Conservation (phyloP, 768 basidiomycete species). For the Megacollybia marginata region DNA sequence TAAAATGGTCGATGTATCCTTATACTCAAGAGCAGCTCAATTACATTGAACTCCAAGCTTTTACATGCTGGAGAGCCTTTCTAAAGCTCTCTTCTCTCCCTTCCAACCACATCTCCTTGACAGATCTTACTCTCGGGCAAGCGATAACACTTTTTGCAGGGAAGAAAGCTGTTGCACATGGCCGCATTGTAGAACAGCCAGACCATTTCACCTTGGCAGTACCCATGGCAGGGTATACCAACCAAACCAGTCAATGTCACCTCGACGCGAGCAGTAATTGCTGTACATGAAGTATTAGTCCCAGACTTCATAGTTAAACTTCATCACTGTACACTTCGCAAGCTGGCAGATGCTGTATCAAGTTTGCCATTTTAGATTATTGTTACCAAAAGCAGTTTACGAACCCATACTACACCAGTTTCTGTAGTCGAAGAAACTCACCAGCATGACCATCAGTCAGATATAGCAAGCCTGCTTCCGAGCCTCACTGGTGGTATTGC, state of each 20-base stretch:
- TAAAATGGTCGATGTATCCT: too few species aligned
- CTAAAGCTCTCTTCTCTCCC: not conserved
- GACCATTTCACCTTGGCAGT: not conserved
- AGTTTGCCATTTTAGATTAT: too few species aligned
- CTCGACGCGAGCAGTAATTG: conserved; percentile 5
- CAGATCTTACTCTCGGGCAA: not conserved
- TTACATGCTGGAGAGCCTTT: not conserved
- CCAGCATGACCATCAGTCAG: too few species aligned
- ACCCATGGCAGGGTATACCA: not conserved
- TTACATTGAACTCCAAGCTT: not conserved
- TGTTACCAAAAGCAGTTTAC: conserved; percentile 7
- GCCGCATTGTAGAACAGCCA: conserved; percentile 1
- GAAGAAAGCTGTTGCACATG: conserved; percentile 3
- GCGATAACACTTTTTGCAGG: not conserved
- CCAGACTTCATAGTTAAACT: conserved; percentile 4
- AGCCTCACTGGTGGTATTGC: too few species aligned
- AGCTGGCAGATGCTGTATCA: conserved; percentile 5
- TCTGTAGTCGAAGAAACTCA: too few species aligned
- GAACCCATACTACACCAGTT: conserved; percentile 4
- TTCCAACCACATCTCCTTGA: not conserved
- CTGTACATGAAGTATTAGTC: conserved; percentile 4
- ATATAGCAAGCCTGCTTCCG: too few species aligned
- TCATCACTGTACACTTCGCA: conserved; percentile 6
- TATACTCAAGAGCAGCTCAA: not conserved
- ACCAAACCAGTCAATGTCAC: conserved; percentile 1